These are phyloP conservation scores for Aureobasidium melanogenum DNA, from an alignment of 2,329 filamentous ascomycete genomes.

Conservation along the genomic window DNA sequence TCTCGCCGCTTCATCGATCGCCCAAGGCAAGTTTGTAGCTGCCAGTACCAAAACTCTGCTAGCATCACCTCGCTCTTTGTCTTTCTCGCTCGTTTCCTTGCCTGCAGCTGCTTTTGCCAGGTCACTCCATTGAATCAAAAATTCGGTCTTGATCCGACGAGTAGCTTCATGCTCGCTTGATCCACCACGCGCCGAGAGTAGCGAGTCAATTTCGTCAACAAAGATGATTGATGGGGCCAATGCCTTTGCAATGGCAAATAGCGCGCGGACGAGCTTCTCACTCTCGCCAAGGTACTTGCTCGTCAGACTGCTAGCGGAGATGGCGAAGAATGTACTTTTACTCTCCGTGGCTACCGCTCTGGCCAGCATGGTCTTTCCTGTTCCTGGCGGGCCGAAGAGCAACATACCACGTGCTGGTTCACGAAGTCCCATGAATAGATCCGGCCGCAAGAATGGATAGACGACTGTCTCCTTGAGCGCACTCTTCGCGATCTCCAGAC, in stretches of 20 bases:
- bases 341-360: slow-evolving; percentile 92
- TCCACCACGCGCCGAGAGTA: slow-evolving; percentile 75
- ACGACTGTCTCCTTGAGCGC: slow-evolving; percentile 93
- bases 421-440: slow-evolving; percentile 89
- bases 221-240: slow-evolving; percentile 95
- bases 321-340: slow-evolving; percentile 91
- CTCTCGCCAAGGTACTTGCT: slow-evolving; percentile 95
- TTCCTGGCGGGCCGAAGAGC: slow-evolving; percentile 93
- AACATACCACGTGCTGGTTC: slow-evolving; percentile 94
- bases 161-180: slow-evolving; percentile 88
- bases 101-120: slow-evolving; percentile 86
- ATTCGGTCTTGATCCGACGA: slow-evolving; percentile 91
- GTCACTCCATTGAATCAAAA: slow-evolving; percentile 95
- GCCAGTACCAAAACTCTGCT: slow-evolving; percentile 86
- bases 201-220: slow-evolving; percentile 93
- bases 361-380: slow-evolving; percentile 96
- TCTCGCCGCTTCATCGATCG: slow-evolving; percentile 90
- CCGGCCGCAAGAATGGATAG: slow-evolving; percentile 89
- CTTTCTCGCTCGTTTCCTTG: slow-evolving; percentile 57
- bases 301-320: slow-evolving; percentile 86
- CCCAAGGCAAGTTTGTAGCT: slow-evolving; percentile 94
- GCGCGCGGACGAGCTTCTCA: slow-evolving; percentile 86
- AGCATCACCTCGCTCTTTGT: slow-evolving; percentile 67
- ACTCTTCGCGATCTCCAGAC: slow-evolving; percentile 80
- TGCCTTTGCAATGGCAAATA: slow-evolving; percentile 82